Evolutionary conservation across 1,139 yeast species (phyloP), one percentile per base, ranked within the genome.

Genomic region (Scheffersomyces parashehatae): DNA sequence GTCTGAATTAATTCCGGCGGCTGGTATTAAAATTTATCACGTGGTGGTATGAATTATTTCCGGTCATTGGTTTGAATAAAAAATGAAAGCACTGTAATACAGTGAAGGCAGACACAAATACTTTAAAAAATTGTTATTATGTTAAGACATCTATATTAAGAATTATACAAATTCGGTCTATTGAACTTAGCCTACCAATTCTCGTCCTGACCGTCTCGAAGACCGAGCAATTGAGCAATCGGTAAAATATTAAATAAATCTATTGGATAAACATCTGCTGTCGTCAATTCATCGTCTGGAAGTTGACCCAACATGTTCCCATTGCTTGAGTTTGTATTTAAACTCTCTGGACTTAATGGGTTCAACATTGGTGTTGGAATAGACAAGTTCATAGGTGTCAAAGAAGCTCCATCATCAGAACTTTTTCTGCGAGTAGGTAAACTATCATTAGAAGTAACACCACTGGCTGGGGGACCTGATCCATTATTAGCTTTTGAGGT

Each of bases 141-240:
- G 14, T 13, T 3, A 13, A 13, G 14, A 16, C 6, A 16, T 16
- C 20, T 16, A 3, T 16, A 16, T 16, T 16, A 16, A 16, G 20
- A 16, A 16, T 16, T 16, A 16, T 16, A 16, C 20, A 16, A 13
- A 16, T 16, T 16, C 20, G 20, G 20, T 16, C 20, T 16, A 16
- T 5, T 16, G 20, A 16, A 16, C 16, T 12, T 4, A n/a, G 10
- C 7, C 33, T 39, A 43, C 45, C 45, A 43, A 16, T 28, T 37
- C n/a, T 40, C 38, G 2, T 40, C 45, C 20, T 32, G 37, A 11
- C 34, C 35, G 20, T 39, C 37, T n/a, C 40, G 37, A 20, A 47
- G 31, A 11, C 53, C 53, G 28, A 49, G 43, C 28, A 49, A 46
- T 36, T 46, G 51, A 13, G 47, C 53, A n/a, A 45, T 42, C 7